Conservation (phyloP, 139 green algal species). For the Prasinococcaceae sp. region DNA sequence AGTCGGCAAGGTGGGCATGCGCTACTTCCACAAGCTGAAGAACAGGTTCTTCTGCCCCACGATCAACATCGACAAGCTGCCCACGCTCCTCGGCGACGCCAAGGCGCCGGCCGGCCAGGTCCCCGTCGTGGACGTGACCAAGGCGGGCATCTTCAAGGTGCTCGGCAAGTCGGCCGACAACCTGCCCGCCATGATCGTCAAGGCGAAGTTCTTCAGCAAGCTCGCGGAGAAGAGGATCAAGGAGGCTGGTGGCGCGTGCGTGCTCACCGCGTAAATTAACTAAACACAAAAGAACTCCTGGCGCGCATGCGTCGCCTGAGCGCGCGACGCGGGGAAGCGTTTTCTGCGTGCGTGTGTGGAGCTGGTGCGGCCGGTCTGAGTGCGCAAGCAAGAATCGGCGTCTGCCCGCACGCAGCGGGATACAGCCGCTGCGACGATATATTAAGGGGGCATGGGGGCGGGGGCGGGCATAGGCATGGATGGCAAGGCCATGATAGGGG, state of each 20-base stretch:
- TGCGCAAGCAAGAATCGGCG: no score
- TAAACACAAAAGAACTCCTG: no score
- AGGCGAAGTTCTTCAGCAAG: slow-evolving; percentile 94
- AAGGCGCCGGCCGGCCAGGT: slow-evolving; percentile 37
- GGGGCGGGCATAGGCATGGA: no score
- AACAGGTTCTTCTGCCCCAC: slow-evolving; percentile 93
- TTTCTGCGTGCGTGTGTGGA: no score
- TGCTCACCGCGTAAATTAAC: slow-evolving; percentile 50
- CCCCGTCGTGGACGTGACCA: slow-evolving; percentile 90
- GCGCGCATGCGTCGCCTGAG: no score
- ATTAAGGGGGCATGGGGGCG: no score
- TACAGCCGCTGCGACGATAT: no score
- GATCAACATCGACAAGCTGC: slow-evolving; percentile 97
- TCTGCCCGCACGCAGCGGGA: no score
- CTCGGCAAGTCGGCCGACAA: slow-evolving; percentile 93
- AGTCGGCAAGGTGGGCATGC: slow-evolving; percentile 99
- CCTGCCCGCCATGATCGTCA: slow-evolving; percentile 83
- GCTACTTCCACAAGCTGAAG: slow-evolving; percentile 88
- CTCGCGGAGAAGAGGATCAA: slow-evolving; percentile 98
- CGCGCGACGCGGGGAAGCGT: no score
- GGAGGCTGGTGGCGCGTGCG: slow-evolving; percentile 71
- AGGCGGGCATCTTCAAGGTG: slow-evolving; percentile 64
- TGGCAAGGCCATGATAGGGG: no score
- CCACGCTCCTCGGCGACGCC: slow-evolving; percentile 77
- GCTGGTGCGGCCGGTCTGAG: no score